phyloP scores from a whole-genome alignment of 192 early-diverging fungal genomes.

The Gryganskiella cystojenkinii region DNA sequence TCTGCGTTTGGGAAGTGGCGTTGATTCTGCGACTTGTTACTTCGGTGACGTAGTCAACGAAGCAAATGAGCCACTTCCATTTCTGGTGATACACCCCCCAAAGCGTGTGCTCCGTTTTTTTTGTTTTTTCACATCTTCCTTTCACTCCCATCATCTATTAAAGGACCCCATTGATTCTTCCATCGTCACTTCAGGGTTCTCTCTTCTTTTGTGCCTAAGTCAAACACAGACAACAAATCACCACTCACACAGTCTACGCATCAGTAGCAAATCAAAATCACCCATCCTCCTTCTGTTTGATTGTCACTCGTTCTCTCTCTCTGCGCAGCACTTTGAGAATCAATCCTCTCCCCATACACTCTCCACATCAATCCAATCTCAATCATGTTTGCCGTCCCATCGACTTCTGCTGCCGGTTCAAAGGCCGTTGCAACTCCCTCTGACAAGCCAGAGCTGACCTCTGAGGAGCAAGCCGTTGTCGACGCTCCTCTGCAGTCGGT shows the following conservation, averaged over 20 bases:
- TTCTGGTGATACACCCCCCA: too few species aligned
- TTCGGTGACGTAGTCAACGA: too few species aligned
- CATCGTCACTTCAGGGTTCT: too few species aligned
- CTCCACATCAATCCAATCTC: background rate
- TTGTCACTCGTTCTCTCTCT: background rate
- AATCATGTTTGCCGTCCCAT: constrained; percentile 52
- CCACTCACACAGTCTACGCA: background rate
- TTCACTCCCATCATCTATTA: too few species aligned
- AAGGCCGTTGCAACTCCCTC: constrained; percentile 17
- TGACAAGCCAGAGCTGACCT: constrained; percentile 29
- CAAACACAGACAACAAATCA: too few species aligned
- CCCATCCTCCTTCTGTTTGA: background rate
- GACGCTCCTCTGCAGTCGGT: constrained; percentile 53
- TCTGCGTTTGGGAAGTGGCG: too few species aligned
- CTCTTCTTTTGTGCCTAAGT: too few species aligned
- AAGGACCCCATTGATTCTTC: too few species aligned
- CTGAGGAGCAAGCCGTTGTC: constrained; percentile 43
- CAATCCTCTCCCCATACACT: background rate
- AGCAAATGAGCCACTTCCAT: too few species aligned
- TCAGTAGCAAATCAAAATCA: background rate
- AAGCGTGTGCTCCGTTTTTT: too few species aligned
- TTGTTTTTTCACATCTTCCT: too few species aligned
- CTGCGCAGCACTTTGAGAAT: background rate
- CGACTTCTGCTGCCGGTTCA: constrained; percentile 35
- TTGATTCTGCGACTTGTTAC: too few species aligned